Evolutionary conservation across 2,329 filamentous ascomycete species (phyloP).

Genomic region (Aspergillus tamarii): DNA sequence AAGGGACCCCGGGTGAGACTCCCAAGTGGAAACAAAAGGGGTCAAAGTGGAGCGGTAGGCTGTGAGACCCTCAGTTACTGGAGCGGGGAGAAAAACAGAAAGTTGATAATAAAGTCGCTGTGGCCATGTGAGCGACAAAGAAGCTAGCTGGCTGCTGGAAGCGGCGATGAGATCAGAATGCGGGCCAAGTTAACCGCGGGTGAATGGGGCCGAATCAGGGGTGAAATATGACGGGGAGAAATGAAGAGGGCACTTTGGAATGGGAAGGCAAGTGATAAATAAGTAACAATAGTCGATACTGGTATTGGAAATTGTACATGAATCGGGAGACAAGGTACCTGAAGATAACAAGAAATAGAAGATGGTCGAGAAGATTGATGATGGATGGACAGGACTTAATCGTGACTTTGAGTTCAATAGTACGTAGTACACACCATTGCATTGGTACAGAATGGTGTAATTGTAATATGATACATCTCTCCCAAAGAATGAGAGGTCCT

Average conservation of each 20-base stretch:
- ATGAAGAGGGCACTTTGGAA: not conserved
- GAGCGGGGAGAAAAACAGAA: slow-evolving; percentile 13
- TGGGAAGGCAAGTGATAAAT: not conserved
- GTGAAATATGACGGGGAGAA: not conserved
- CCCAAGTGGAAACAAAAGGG: slow-evolving; percentile 7
- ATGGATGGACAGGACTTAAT: slow-evolving; percentile 8
- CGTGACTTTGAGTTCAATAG: slow-evolving; percentile 19
- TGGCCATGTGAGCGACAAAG: slow-evolving; percentile 35
- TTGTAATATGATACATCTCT: slow-evolving; percentile 1
- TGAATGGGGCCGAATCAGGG: slow-evolving; percentile 15
- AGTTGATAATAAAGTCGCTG: slow-evolving; percentile 24
- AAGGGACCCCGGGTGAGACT: slow-evolving; percentile 5
- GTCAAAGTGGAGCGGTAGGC: slow-evolving; percentile 10
- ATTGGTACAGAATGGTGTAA: slow-evolving; percentile 2
- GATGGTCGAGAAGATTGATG: slow-evolving; percentile 8
- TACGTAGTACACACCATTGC: slow-evolving; percentile 6
- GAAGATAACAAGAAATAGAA: not conserved
- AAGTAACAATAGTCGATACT: not conserved
- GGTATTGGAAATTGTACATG: not conserved
- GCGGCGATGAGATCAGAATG: slow-evolving; percentile 31
- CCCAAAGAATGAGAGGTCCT: not conserved
- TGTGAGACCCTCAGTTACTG: slow-evolving; percentile 17
- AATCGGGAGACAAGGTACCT: not conserved
- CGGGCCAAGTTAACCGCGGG: slow-evolving; percentile 25
- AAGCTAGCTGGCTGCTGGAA: slow-evolving; percentile 19